Percentiles rank a stretch among this genome's conserved stretches.
These are phyloP conservation scores for Cryphonectria nitschkei DNA, from an alignment of 2,329 filamentous ascomycete genomes.

Conservation along the genomic window DNA sequence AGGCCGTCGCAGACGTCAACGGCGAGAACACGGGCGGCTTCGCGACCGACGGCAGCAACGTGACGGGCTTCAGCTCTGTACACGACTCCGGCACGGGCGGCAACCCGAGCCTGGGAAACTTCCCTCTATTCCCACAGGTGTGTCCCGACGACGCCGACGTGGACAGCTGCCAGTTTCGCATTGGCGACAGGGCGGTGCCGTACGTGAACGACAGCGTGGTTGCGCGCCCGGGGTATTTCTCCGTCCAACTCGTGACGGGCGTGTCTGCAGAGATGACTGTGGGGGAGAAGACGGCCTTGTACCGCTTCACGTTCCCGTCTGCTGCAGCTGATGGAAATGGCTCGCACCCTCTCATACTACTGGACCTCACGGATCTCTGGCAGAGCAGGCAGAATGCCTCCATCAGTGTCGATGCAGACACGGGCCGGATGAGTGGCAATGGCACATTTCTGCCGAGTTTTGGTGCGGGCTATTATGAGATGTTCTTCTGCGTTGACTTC, in stretches of 20 bases:
- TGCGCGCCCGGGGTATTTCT: slow-evolving; percentile 61
- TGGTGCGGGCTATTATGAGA: slow-evolving; percentile 59
- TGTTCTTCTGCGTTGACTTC: slow-evolving; percentile 66
- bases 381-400: slow-evolving; percentile 53
- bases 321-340: slow-evolving; percentile 36
- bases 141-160: slow-evolving; percentile 50
- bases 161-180: slow-evolving; percentile 59
- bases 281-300: slow-evolving; percentile 64
- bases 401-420: slow-evolving; percentile 52
- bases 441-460: slow-evolving; percentile 65
- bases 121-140: slow-evolving; percentile 49
- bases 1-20: slow-evolving; percentile 57
- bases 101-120: slow-evolving; percentile 50
- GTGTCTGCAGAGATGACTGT: slow-evolving; percentile 63
- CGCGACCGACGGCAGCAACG: slow-evolving; percentile 49
- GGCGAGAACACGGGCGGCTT: slow-evolving; percentile 51
- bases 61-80: slow-evolving; percentile 55
- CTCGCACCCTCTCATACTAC: slow-evolving; percentile 56
- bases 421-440: slow-evolving; percentile 59
- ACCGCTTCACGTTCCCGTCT: slow-evolving; percentile 62
- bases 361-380: slow-evolving; percentile 65
- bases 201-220: slow-evolving; percentile 47
- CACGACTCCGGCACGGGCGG: slow-evolving; percentile 52
- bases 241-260: slow-evolving; percentile 55
- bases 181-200: slow-evolving; percentile 47